phyloP scores from a whole-genome alignment of 202 grass and related monocot genomes.

The Zoysia matrella region DNA sequence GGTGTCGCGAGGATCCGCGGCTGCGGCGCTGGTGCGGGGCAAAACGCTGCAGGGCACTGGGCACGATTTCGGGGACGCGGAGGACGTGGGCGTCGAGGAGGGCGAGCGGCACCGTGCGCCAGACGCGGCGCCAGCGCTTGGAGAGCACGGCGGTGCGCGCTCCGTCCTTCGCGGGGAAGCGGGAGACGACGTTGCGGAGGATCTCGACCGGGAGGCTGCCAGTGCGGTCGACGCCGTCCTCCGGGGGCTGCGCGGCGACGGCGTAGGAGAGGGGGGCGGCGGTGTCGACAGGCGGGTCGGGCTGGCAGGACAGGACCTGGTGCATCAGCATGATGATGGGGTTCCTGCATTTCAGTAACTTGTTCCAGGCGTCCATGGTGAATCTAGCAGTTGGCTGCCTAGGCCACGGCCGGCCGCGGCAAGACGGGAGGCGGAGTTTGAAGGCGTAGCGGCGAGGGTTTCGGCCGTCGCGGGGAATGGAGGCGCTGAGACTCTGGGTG shows the following conservation, averaged over 20 bases:
- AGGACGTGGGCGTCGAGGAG: constrained; percentile 44
- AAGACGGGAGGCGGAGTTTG: background rate
- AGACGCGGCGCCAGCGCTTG: too few species aligned
- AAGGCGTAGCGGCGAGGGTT: background rate
- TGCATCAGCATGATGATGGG: background rate
- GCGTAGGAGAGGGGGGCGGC: background rate
- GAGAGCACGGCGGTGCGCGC: too few species aligned
- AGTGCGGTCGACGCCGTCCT: constrained; percentile 11
- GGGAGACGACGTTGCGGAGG: constrained; percentile 45
- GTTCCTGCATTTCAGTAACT: too few species aligned
- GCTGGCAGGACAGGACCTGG: background rate
- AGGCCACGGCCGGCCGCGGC: background rate
- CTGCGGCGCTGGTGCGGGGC: background rate
- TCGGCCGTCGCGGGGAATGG: background rate
- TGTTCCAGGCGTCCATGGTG: too few species aligned
- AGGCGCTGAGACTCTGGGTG: background rate
- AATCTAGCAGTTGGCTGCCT: too few species aligned
- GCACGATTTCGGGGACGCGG: background rate
- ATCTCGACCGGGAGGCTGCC: constrained; percentile 28
- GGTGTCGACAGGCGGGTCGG: background rate
- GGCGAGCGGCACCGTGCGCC: constrained; percentile 22
- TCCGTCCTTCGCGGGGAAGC: constrained; percentile 36
- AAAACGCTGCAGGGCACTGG: background rate
- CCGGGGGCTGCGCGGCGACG: background rate
- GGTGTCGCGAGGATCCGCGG: too few species aligned